phyloP scores from a whole-genome alignment of 1,284 basidiomycete genomes.

The Xanthoconium separans region DNA sequence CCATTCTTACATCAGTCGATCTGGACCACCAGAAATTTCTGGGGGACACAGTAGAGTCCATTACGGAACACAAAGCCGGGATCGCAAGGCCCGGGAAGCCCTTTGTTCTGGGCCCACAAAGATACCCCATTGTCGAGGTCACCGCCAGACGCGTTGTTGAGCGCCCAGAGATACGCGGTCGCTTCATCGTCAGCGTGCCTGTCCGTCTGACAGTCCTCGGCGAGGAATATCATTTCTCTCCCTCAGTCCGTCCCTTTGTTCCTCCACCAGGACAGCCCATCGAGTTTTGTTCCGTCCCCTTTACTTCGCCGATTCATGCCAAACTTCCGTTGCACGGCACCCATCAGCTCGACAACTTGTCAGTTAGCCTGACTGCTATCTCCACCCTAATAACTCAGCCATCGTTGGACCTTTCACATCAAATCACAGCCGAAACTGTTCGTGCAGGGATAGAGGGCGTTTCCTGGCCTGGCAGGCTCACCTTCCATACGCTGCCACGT shows the following conservation, averaged over 20 bases:
- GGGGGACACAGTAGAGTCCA: slow-evolving; percentile 73
- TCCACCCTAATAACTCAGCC: slow-evolving; percentile 51
- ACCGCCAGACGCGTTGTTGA: slow-evolving; percentile 43
- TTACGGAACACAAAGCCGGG: slow-evolving; percentile 82
- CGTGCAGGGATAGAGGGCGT: slow-evolving; percentile 56
- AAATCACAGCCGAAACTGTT: slow-evolving; percentile 28
- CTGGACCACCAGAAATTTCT: slow-evolving; percentile 93
- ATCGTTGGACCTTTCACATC: slow-evolving; percentile 11
- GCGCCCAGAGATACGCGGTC: slow-evolving; percentile 36
- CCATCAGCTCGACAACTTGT: slow-evolving; percentile 84
- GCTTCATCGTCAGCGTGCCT: slow-evolving; percentile 37
- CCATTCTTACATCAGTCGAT: slow-evolving; percentile 84
- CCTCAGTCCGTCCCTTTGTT: slow-evolving; percentile 33
- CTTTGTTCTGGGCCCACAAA: slow-evolving; percentile 76
- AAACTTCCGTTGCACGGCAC: slow-evolving; percentile 68
- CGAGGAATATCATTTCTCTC: slow-evolving; percentile 37
- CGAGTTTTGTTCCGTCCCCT: slow-evolving; percentile 41
- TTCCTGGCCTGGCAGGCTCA: slow-evolving; percentile 84
- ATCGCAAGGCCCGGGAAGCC: slow-evolving; percentile 73
- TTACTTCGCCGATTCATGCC: slow-evolving; percentile 38
- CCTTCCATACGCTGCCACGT: slow-evolving; percentile 55
- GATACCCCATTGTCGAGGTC: slow-evolving; percentile 48
- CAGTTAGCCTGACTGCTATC: slow-evolving; percentile 66
- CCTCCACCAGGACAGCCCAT: slow-evolving; percentile 47
- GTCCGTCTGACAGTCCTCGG: slow-evolving; percentile 22